Evolutionary conservation across 2,329 filamentous ascomycete genomes (phyloP).

Genomic region (Plenodomus lindquistii): DNA sequence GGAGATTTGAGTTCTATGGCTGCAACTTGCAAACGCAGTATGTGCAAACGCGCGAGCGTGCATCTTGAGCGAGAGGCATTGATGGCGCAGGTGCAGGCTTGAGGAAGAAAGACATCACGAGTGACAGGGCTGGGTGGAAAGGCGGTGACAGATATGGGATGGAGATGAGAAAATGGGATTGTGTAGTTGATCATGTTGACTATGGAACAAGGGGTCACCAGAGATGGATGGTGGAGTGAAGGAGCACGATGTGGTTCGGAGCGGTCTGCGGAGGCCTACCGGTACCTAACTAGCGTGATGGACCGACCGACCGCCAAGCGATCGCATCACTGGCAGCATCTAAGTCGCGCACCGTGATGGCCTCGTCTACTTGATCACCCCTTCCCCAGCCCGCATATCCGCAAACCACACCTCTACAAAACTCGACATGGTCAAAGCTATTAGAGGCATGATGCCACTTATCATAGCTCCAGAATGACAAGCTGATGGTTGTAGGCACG

Average conservation of each 20-base stretch:
- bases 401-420: slow-evolving; percentile 5
- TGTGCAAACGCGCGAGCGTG: background rate
- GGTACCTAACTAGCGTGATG: background rate
- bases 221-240: background rate
- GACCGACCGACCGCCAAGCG: slow-evolving; percentile 17
- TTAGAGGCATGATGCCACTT: slow-evolving; percentile 51
- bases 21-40: background rate
- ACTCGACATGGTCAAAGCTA: slow-evolving; percentile 59
- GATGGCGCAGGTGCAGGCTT: background rate
- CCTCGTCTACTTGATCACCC: slow-evolving; percentile 9
- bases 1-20: background rate
- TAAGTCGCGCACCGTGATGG: slow-evolving; percentile 31
- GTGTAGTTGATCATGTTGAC: background rate
- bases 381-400: slow-evolving; percentile 4
- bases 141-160: background rate
- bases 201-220: background rate
- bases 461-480: background rate
- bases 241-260: background rate
- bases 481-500: slow-evolving; percentile 56
- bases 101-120: background rate
- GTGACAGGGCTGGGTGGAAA: background rate
- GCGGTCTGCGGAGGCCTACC: background rate
- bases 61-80: background rate
- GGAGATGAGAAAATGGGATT: background rate
- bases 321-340: slow-evolving; percentile 11